Base-by-base conservation (phyloP, 129 eudicot genomes). In the Tagetes erecta region DNA sequence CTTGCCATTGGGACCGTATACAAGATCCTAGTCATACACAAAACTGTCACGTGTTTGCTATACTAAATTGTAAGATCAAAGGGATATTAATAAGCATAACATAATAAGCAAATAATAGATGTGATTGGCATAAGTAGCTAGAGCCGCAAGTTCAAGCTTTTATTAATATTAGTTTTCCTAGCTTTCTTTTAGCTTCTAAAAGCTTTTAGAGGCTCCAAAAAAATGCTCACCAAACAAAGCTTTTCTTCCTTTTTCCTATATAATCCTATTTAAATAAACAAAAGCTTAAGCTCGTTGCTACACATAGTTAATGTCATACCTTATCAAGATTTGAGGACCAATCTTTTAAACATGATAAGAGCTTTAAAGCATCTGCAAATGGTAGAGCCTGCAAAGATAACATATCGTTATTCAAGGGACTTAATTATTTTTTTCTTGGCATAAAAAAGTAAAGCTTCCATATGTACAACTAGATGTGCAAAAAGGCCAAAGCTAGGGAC, bases 301-400 rank as follows among this genome's bases (percentile, higher is more conserved):
- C 9, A 33, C 40, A 58, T 9, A 34, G 0, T 33, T 39, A 62
- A 36, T 5, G 30, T 34, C 87, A 74, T 12, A 93, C 98, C 98
- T 94, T 90, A 78, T 88, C 93, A 13, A 87, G 80, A 72, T 81
- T 71, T 30, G 73, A 71, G 57, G 92, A 80, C 98, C 98, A 94
- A 14, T 80, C 89, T 79, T 88, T 86, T 82, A 94, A 78, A 68
- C 77, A 80, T 30, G 98, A 88, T 39, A 94, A 82, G 31, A 94
- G 87, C 84, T 89, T 88, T 66, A 94, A 82, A 57, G 98, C 96
- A 80, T 94, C 97, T 13, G 97, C 85, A 79, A 94, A 94, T 13
- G 98, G 97, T 76, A 94, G 80, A 77, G 96, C 97, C 98, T 94
- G 92, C 83, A 77, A 62, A 55, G 31, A 68, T 20, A 8, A 64